phyloP scores from a whole-genome alignment of 208 protist species.

The Eutreptiella sp. region DNA sequence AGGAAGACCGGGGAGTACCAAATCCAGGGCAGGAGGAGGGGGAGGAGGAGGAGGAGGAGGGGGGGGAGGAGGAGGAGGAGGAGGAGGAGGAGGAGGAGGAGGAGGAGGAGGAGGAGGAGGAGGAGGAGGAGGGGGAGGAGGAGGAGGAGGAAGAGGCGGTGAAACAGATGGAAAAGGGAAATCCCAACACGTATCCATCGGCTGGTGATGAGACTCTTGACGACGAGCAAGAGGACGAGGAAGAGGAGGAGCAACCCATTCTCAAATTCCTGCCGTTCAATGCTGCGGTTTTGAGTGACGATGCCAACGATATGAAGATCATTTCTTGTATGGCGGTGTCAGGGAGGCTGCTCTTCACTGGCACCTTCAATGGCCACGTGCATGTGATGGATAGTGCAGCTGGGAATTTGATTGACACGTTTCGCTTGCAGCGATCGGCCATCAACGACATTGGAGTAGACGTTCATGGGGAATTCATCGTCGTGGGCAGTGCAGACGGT shows the following conservation, averaged over 20 bases:
- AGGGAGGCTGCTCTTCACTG: neutral
- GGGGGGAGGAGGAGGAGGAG: slow-evolving; percentile 1
- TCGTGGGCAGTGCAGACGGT: neutral
- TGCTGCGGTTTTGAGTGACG: neutral
- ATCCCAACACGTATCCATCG: neutral
- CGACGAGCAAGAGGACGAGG: neutral
- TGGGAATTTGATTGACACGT: slow-evolving; percentile 1
- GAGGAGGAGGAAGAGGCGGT: slow-evolving; percentile 15
- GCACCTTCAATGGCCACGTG: neutral
- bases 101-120: slow-evolving; percentile 14
- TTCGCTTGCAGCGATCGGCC: neutral
- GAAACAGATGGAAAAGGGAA: slow-evolving; percentile 15
- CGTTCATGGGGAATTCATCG: neutral
- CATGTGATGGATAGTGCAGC: neutral
- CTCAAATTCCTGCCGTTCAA: neutral
- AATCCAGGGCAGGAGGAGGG: slow-evolving; percentile 1
- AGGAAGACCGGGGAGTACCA: neutral
- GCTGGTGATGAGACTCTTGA: neutral
- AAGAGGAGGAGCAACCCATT: neutral
- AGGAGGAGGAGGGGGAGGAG: slow-evolving; percentile 18
- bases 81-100: slow-evolving; percentile 17
- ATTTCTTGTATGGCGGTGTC: slow-evolving; percentile 5
- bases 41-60: slow-evolving; percentile 2
- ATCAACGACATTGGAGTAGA: slow-evolving; percentile 2
- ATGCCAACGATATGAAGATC: neutral